These are phyloP conservation scores for Dichotomopilus funicola DNA, from an alignment of 2,329 filamentous ascomycete genomes.

Conservation along the genomic window DNA sequence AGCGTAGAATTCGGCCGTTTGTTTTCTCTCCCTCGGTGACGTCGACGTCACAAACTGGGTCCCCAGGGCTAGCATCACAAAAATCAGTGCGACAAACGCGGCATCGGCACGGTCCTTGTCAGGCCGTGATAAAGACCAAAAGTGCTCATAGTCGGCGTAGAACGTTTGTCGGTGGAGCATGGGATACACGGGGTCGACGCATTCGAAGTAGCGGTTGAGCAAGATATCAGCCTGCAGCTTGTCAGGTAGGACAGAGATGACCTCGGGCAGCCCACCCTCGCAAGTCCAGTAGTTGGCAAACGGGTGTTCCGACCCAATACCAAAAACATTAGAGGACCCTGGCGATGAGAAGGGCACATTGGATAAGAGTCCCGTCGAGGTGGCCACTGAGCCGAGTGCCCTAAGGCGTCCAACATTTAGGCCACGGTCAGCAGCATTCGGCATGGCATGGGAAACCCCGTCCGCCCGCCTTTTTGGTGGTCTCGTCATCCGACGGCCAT, in stretches of 20 bases:
- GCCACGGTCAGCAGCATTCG: constrained; percentile 51
- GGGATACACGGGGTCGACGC: constrained; percentile 73
- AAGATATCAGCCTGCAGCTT: constrained; percentile 71
- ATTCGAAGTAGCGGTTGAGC: constrained; percentile 57
- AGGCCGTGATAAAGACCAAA: constrained; percentile 56
- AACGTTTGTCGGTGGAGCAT: constrained; percentile 72
- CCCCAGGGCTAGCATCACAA: constrained; percentile 70
- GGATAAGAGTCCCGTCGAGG: constrained; percentile 58
- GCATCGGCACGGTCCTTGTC: constrained; percentile 60
- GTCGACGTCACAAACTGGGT: constrained; percentile 66
- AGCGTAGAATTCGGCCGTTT: constrained; percentile 75
- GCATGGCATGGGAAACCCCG: constrained; percentile 37
- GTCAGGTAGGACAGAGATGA: constrained; percentile 67
- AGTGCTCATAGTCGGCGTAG: constrained; percentile 70
- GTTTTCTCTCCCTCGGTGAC: constrained; percentile 56
- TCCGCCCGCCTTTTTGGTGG: constrained; percentile 48
- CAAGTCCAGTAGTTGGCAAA: constrained; percentile 85
- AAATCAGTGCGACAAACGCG: constrained; percentile 64
- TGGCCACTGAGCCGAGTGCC: constrained; percentile 46
- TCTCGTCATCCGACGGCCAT: constrained; percentile 50
- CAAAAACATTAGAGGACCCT: constrained; percentile 70
- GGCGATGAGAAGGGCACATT: constrained; percentile 66
- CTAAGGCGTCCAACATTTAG: constrained; percentile 40
- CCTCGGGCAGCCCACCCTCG: constrained; percentile 66
- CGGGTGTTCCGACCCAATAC: constrained; percentile 70